Conservation (phyloP, 2,329 filamentous ascomycete species). For the Fusarium setosum region DNA sequence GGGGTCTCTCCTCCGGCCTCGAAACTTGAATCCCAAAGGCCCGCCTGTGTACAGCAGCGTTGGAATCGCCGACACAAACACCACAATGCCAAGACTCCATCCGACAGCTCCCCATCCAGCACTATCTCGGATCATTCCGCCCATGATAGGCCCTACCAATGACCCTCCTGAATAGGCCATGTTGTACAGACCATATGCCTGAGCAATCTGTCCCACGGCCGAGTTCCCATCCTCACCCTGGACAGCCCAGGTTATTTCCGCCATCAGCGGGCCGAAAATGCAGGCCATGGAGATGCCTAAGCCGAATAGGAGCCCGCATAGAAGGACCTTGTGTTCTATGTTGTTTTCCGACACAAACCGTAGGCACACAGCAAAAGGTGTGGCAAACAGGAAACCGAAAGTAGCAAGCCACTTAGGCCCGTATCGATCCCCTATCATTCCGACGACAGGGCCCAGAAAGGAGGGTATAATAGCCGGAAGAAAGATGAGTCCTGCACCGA, state of each 20-base stretch:
- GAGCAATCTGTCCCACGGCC: constrained; percentile 45
- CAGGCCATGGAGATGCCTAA: constrained; percentile 45
- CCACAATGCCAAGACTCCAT: constrained; percentile 46
- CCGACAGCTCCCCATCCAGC: constrained; percentile 49
- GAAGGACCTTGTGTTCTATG: constrained; percentile 45
- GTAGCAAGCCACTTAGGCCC: constrained; percentile 50
- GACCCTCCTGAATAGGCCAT: constrained; percentile 49
- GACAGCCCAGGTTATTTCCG: constrained; percentile 50
- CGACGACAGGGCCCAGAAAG: constrained; percentile 46
- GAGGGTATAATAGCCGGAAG: constrained; percentile 47
- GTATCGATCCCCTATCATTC: constrained; percentile 47
- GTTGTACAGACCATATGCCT: constrained; percentile 51
- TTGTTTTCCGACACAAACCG: constrained; percentile 47
- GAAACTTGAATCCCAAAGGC: constrained; percentile 28
- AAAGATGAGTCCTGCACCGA: constrained; percentile 49
- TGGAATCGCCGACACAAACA: constrained; percentile 42
- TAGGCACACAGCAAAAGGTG: constrained; percentile 49
- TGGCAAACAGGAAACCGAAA: constrained; percentile 47
- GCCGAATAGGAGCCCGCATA: constrained; percentile 47
- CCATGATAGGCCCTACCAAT: constrained; percentile 48
- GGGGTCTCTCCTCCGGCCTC: constrained; percentile 39
- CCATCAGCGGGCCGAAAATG: constrained; percentile 50
- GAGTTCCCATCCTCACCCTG: constrained; percentile 35
- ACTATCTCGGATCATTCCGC: constrained; percentile 48
- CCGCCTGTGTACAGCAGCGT: constrained; percentile 46